Evolutionary conservation across 805 yeast species (phyloP).

Genomic region (Candida silvatica): DNA sequence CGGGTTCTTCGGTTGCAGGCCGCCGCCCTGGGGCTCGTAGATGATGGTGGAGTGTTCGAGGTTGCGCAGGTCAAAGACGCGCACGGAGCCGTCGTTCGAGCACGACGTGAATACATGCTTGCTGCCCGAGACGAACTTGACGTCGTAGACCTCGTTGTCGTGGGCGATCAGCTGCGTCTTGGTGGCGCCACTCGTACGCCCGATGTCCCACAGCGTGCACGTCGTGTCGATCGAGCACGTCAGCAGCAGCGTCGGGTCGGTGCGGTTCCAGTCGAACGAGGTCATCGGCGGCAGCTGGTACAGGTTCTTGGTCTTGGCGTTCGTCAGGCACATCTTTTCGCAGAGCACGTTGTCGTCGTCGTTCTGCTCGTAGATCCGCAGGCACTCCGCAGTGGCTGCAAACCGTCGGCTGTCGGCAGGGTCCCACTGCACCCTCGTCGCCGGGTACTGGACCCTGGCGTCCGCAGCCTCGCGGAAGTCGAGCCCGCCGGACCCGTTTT

Average conservation of each 20-base stretch:
- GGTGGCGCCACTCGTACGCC: constrained; percentile 52
- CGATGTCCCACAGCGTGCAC: constrained; percentile 91
- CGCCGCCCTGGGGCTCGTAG: constrained; percentile 55
- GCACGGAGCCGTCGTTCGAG: constrained; percentile 90
- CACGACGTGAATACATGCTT: constrained; percentile 81
- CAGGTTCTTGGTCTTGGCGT: constrained; percentile 35
- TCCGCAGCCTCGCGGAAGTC: constrained; percentile 17
- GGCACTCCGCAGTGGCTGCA: constrained; percentile 65
- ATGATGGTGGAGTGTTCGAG: constrained; percentile 92
- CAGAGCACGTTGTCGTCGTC: constrained; percentile 17
- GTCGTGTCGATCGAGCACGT: constrained; percentile 93
- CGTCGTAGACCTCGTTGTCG: constrained; percentile 92
- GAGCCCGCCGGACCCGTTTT: constrained; percentile 21
- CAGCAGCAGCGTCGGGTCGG: constrained; percentile 61
- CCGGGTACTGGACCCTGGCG: constrained; percentile 50
- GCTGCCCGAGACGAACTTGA: constrained; percentile 67
- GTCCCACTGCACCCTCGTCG: constrained; percentile 71
- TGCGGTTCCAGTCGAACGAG: constrained; percentile 85
- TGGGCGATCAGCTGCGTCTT: constrained; percentile 95
- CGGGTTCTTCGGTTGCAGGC: constrained; percentile 30
- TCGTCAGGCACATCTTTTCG: constrained; percentile 32
- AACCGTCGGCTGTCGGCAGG: constrained; percentile 40
- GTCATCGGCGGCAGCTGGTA: constrained; percentile 79
- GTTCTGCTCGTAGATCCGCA: constrained; percentile 38
- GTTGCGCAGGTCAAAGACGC: constrained; percentile 84